Percentiles rank a stretch among this genome's conserved stretches.
These are phyloP conservation scores for Mortierella polycephala DNA, from an alignment of 371 early-diverging fungal genomes.

Conservation along the genomic window DNA sequence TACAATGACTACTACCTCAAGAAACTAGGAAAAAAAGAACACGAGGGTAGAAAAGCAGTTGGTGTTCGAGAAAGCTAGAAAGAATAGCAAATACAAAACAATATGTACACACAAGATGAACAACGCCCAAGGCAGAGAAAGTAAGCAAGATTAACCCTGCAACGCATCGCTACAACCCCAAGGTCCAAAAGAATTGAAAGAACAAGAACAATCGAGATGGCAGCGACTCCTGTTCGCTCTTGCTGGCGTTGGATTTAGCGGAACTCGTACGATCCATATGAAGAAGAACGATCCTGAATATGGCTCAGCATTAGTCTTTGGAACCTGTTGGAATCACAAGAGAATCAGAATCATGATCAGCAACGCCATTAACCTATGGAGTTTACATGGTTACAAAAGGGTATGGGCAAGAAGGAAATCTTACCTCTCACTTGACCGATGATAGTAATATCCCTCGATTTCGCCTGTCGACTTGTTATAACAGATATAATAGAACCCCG, in stretches of 20 bases:
- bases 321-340: constrained; percentile 58
- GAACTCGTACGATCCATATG: constrained; percentile 69
- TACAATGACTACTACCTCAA: too few species aligned
- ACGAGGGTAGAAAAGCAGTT: neutral
- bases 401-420: neutral
- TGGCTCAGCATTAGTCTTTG: constrained; percentile 87
- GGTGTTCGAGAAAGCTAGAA: neutral
- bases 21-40: too few species aligned
- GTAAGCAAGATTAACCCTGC: too few species aligned
- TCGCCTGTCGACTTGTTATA: constrained; percentile 80
- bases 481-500: constrained; percentile 96
- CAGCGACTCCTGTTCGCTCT: too few species aligned
- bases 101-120: neutral
- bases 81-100: neutral
- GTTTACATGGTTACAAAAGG: neutral
- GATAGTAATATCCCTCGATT: constrained; percentile 93
- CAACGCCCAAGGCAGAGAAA: too few species aligned
- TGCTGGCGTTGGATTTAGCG: constrained; percentile 54
- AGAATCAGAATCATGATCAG: neutral
- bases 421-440: constrained; percentile 55
- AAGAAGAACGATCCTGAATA: constrained; percentile 60
- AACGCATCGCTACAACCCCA: neutral
- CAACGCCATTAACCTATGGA: neutral
- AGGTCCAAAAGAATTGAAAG: neutral
- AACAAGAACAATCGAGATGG: neutral